phyloP scores from a whole-genome alignment of 1,284 basidiomycete species.

The Tremellales sp. region DNA sequence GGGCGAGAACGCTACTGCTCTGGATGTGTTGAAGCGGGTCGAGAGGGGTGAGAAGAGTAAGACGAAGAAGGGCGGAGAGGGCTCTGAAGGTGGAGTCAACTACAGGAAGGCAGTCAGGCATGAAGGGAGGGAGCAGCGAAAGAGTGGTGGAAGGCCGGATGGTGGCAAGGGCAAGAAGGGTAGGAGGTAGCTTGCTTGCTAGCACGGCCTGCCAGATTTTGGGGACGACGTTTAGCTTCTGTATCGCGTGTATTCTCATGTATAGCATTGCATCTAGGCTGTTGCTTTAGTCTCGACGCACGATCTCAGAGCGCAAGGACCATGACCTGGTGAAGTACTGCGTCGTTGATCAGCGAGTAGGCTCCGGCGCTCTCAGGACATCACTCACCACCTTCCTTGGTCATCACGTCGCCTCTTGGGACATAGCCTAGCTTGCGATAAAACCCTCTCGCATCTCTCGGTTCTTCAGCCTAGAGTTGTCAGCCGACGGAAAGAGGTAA shows the following conservation, averaged over 20 bases:
- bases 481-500: too few relatives aligned
- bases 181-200: too few relatives aligned
- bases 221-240: too few relatives aligned
- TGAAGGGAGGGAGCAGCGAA: conserved; percentile 41
- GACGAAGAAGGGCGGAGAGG: conserved; percentile 51
- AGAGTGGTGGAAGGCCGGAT: conserved; percentile 7
- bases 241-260: too few relatives aligned
- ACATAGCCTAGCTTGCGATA: conserved; percentile 15
- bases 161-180: conserved; percentile 4
- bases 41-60: conserved; percentile 57
- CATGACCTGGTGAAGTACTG: conserved; percentile 1
- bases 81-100: conserved; percentile 57
- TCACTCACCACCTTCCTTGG: conserved; percentile 20
- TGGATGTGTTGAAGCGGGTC: conserved; percentile 71
- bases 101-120: conserved; percentile 81
- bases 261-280: too few relatives aligned
- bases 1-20: conserved; percentile 65
- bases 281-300: neutral
- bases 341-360: neutral
- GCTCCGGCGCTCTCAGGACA: neutral
- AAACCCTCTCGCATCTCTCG: conserved; percentile 10
- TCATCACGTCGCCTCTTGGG: conserved; percentile 10
- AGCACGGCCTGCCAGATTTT: too few relatives aligned
- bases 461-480: neutral
- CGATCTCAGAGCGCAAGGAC: neutral